These are phyloP conservation scores for Fusarium keratoplasticum DNA, from an alignment of 2,329 filamentous ascomycete genomes.

Conservation along the genomic window DNA sequence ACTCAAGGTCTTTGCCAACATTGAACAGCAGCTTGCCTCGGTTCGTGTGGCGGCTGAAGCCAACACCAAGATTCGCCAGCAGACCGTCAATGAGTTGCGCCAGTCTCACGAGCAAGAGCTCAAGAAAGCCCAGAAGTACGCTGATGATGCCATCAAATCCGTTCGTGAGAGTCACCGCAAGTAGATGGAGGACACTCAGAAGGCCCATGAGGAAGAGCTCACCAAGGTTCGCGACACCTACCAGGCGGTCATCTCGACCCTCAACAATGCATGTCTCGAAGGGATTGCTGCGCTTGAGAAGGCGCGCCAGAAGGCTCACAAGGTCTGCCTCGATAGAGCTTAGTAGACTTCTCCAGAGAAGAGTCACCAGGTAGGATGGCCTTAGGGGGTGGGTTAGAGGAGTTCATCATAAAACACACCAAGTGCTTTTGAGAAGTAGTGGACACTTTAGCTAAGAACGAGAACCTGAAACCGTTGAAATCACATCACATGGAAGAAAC, in stretches of 20 bases:
- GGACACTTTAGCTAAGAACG: background rate
- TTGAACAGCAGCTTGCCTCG: background rate
- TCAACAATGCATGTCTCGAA: background rate
- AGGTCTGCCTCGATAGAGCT: background rate
- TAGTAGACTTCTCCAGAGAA: background rate
- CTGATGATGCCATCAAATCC: background rate
- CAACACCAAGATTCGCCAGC: background rate
- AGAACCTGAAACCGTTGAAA: background rate
- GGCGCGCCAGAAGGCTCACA: background rate
- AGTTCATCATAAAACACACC: background rate
- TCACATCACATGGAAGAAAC: background rate
- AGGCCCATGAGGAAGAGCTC: background rate
- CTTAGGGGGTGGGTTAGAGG: background rate
- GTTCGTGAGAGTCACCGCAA: background rate
- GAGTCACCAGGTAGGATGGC: background rate
- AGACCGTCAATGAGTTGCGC: background rate
- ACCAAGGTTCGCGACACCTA: background rate
- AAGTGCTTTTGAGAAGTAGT: background rate
- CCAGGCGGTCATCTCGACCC: background rate
- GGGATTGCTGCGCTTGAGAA: background rate
- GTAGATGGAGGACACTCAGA: background rate
- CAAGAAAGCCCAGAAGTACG: background rate
- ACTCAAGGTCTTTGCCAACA: background rate
- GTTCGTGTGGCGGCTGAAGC: constrained; percentile 4
- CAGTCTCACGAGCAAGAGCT: background rate